phyloP scores from a whole-genome alignment of 2,329 filamentous ascomycete species.

The Microthyrium microscopicum region DNA sequence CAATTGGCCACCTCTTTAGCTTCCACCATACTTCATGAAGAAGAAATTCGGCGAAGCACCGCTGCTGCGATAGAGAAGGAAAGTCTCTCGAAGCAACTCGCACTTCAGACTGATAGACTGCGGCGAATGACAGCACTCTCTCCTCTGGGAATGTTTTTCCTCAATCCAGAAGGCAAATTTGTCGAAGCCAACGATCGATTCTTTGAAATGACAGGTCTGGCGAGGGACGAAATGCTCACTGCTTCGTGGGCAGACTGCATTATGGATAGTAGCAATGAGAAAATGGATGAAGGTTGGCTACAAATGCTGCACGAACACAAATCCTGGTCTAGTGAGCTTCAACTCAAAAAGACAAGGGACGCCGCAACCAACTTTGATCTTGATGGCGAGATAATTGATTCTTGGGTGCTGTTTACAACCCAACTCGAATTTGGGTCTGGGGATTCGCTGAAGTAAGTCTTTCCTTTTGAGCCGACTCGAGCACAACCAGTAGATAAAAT shows the following conservation, averaged over 20 bases:
- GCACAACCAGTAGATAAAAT: constrained; percentile 15
- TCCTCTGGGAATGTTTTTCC: constrained; percentile 25
- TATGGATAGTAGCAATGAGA: constrained; percentile 17
- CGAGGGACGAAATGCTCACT: constrained; percentile 20
- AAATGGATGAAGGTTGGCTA: constrained; percentile 23
- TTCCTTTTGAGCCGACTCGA: too few species aligned
- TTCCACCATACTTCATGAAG: constrained; percentile 7
- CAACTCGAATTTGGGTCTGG: constrained; percentile 7
- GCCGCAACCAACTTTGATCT: constrained; percentile 17
- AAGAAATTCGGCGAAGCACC: constrained; percentile 9
- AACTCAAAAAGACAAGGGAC: too few species aligned
- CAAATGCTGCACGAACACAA: constrained; percentile 19
- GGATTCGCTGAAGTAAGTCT: too few species aligned
- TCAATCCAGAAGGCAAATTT: constrained; percentile 18
- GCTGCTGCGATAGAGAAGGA: constrained; percentile 11
- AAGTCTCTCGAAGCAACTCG: constrained; percentile 4
- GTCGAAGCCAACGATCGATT: constrained; percentile 26
- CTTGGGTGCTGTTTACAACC: constrained; percentile 25
- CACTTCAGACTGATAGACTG: constrained; percentile 14
- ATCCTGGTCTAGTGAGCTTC: constrained; percentile 26
- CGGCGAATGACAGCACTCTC: constrained; percentile 22
- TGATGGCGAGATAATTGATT: constrained; percentile 25
- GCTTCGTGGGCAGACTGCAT: constrained; percentile 28
- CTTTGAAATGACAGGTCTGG: constrained; percentile 20
- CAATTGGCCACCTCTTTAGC: constrained; percentile 8